A percentile compares a stretch with the other conserved stretches of the same genome.
Evolutionary conservation across 1,284 basidiomycete genomes (phyloP).

Genomic region (Rhodotorula sp.): DNA sequence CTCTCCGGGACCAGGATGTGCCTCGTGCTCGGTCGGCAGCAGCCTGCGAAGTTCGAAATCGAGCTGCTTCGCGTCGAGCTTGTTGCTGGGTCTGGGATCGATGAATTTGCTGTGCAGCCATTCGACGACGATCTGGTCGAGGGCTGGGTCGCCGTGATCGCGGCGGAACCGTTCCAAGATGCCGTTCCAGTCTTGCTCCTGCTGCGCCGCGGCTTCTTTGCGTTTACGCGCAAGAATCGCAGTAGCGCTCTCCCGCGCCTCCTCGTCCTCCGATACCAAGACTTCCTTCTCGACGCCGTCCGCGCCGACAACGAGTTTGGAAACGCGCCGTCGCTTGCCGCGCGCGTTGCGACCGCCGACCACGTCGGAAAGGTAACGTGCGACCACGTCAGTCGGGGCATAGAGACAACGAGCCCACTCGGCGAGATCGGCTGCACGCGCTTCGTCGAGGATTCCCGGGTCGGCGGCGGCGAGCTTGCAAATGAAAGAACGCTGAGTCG

Average conservation of each 20-base stretch:
- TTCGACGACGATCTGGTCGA: constrained; percentile 17
- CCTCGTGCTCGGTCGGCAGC: constrained; percentile 1
- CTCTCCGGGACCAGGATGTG: neutral
- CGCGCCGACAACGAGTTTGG: neutral
- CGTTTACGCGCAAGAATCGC: constrained; percentile 50
- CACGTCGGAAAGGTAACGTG: constrained; percentile 45
- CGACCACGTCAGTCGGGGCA: constrained; percentile 58
- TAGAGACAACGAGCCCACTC: constrained; percentile 54
- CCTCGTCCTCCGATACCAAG: neutral
- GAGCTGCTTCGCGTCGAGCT: constrained; percentile 29
- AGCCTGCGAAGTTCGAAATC: constrained; percentile 30
- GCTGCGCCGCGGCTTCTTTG: constrained; percentile 36
- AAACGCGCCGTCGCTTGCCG: neutral
- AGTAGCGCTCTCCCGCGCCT: neutral
- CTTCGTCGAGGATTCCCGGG: constrained; percentile 13
- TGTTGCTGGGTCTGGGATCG: constrained; percentile 13
- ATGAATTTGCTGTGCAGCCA: constrained; percentile 30
- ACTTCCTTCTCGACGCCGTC: neutral
- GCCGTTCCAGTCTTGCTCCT: constrained; percentile 64
- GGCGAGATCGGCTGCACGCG: constrained; percentile 21
- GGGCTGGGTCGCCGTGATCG: constrained; percentile 38
- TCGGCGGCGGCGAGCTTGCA: constrained; percentile 4
- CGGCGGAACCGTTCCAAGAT: constrained; percentile 60
- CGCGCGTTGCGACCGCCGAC: neutral
- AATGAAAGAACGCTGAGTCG: constrained; percentile 27